A percentile compares a stretch with the other conserved stretches of the same genome.
These are phyloP conservation scores for Neofusicoccum umdonicola DNA, from an alignment of 2,329 filamentous ascomycete species.

Conservation along the genomic window DNA sequence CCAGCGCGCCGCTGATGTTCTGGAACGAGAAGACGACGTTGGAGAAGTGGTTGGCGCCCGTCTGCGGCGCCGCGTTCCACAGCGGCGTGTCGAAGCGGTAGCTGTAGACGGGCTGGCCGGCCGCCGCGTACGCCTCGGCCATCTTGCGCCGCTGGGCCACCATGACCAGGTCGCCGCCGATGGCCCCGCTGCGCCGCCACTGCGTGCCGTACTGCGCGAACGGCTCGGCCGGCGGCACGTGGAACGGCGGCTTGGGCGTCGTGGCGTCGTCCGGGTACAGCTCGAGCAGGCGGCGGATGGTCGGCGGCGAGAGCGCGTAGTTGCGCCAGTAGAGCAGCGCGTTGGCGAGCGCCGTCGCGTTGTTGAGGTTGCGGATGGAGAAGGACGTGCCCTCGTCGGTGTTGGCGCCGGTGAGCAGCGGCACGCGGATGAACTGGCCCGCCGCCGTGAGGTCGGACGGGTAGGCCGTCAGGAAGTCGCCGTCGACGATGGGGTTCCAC, in stretches of 20 bases:
- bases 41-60: slow-evolving; percentile 50
- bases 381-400: slow-evolving; percentile 64
- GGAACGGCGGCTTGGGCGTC: slow-evolving; percentile 11
- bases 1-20: slow-evolving; percentile 35
- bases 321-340: slow-evolving; percentile 36
- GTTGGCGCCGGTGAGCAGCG: slow-evolving; percentile 62
- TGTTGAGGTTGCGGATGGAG: slow-evolving; percentile 54
- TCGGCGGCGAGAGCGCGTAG: slow-evolving; percentile 31
- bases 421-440: slow-evolving; percentile 61
- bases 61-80: slow-evolving; percentile 37
- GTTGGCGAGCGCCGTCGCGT: slow-evolving; percentile 49
- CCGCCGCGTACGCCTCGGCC: slow-evolving; percentile 46
- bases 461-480: slow-evolving; percentile 25
- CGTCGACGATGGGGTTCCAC: slow-evolving; percentile 27
- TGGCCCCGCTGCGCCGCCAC: slow-evolving; percentile 51
- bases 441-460: slow-evolving; percentile 26
- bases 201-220: slow-evolving; percentile 28
- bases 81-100: slow-evolving; percentile 57
- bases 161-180: slow-evolving; percentile 50
- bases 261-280: slow-evolving; percentile 31
- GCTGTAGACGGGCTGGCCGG: slow-evolving; percentile 49
- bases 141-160: slow-evolving; percentile 52
- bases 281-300: slow-evolving; percentile 30
- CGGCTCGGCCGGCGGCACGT: neutral
- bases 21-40: slow-evolving; percentile 42